Conservation (phyloP, 2,329 filamentous ascomycete species). For the Allantophomopsis cytisporea region DNA sequence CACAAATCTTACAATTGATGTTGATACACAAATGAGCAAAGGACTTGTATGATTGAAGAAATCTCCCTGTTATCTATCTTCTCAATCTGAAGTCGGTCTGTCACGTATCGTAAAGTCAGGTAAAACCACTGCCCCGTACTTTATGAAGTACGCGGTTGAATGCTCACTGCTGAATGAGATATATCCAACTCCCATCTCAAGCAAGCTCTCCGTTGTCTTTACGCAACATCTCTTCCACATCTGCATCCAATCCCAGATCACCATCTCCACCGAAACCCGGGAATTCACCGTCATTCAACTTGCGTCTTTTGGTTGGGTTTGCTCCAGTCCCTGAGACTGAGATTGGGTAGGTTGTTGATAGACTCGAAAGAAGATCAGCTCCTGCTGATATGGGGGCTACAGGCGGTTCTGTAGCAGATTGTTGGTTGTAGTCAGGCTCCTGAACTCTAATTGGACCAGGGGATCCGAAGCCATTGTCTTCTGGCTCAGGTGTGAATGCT, state of each 20-base stretch:
- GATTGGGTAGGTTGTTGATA: conserved; percentile 19
- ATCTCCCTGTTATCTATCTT: no score
- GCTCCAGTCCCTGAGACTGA: conserved; percentile 7
- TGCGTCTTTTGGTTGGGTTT: conserved; percentile 28
- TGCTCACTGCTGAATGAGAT: no score
- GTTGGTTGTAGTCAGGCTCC: conserved; percentile 5
- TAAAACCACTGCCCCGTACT: no score
- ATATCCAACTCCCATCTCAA: no score
- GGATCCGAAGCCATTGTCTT: conserved; percentile 20
- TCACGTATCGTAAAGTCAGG: no score
- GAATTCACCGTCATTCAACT: conserved; percentile 30
- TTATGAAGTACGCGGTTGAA: no score
- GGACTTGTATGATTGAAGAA: no score
- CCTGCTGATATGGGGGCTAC: conserved; percentile 13
- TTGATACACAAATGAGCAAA: no score
- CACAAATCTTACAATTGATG: no score
- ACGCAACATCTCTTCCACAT: conserved; percentile 43
- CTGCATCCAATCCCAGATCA: conserved; percentile 42
- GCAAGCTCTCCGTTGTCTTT: conserved; percentile 20
- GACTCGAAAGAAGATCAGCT: conserved; percentile 22
- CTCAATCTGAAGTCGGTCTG: no score
- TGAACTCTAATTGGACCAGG: conserved; percentile 25
- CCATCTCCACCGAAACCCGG: conserved; percentile 33
- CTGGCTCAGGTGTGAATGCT: conserved; percentile 29
- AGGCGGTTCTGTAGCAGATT: neutral